Base-by-base conservation (phyloP, 2,329 filamentous ascomycete species). In the Domatiomyces catenatus region DNA sequence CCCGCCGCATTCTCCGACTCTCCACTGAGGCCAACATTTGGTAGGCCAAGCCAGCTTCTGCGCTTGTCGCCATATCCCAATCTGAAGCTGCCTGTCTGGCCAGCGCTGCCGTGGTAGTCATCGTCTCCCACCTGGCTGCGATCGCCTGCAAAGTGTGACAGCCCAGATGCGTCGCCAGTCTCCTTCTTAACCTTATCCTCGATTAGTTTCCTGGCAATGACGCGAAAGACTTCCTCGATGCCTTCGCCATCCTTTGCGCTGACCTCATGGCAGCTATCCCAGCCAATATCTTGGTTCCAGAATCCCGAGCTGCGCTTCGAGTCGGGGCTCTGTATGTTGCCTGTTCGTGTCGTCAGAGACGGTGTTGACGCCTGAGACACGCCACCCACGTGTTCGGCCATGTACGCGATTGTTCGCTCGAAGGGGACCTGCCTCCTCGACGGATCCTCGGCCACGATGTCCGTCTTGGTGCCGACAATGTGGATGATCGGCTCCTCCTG, bases 221-320 rank as follows among this genome's bases (percentile, higher is more conserved):
- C 86, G 1, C 90, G 77, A 61, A 96, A 96, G 0, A 98, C 88
- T 67, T 96, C 92, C 60, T 96, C 92, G 17, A 98, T 89, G 17
- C 90, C 90, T 71, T 95, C 89, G 51, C 89, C 89, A 61, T 83
- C 88, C 72, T 93, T 90, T 46, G 90, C 89, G 59, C 83, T 89
- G 63, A 98, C 90, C 70, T 98, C 92, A 67, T 96, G 92, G 66
- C 90, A 96, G 56, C 88, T 93, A 62, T 95, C 89, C 89, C 90
- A 96, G 48, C 89, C 88, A 5, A 88, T 81, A 63, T 95, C 89
- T 65, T 92, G 86, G 19, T 83, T 87, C 89, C 89, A 95, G 68
- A 66, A 73, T 48, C 60, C 71, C 56, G 63, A 70, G 61, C 68
- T 68, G 53, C 67, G 69, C 52, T 71, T 71, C 58, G 66, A 71